phyloP scores from a whole-genome alignment of 495 filamentous ascomycete genomes.

The Glonium stellatum region DNA sequence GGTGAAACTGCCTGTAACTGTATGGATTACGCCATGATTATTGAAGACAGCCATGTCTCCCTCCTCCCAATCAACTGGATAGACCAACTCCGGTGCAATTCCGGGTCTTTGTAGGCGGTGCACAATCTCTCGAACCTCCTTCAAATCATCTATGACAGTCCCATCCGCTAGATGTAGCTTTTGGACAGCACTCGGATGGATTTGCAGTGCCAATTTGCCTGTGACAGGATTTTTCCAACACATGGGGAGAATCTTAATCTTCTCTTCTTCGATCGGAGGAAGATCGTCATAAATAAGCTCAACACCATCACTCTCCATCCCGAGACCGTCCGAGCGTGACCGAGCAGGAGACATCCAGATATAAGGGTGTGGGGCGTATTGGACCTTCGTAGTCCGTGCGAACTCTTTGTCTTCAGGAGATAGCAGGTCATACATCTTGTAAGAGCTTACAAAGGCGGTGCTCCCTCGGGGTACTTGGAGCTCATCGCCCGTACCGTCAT shows the following conservation, averaged over 20 bases:
- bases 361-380: constrained; percentile 71
- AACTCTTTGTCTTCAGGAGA: constrained; percentile 60
- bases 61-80: constrained; percentile 67
- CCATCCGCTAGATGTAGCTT: constrained; percentile 58
- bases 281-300: constrained; percentile 52
- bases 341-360: constrained; percentile 66
- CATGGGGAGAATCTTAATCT: constrained; percentile 64
- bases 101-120: constrained; percentile 63
- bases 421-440: constrained; percentile 57
- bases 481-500: constrained; percentile 62
- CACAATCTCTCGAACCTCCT: constrained; percentile 57
- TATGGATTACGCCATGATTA: constrained; percentile 64
- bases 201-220: constrained; percentile 58
- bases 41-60: constrained; percentile 69
- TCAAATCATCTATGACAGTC: constrained; percentile 56
- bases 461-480: constrained; percentile 64
- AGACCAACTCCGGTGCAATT: constrained; percentile 59
- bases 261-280: constrained; percentile 53
- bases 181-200: constrained; percentile 61
- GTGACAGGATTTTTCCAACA: constrained; percentile 66
- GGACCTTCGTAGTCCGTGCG: constrained; percentile 53
- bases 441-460: constrained; percentile 65
- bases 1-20: constrained; percentile 65
- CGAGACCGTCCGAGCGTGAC: constrained; percentile 59
- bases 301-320: constrained; percentile 53